phyloP scores from a whole-genome alignment of 73 alveolate species.

The Urostyla sp. region DNA sequence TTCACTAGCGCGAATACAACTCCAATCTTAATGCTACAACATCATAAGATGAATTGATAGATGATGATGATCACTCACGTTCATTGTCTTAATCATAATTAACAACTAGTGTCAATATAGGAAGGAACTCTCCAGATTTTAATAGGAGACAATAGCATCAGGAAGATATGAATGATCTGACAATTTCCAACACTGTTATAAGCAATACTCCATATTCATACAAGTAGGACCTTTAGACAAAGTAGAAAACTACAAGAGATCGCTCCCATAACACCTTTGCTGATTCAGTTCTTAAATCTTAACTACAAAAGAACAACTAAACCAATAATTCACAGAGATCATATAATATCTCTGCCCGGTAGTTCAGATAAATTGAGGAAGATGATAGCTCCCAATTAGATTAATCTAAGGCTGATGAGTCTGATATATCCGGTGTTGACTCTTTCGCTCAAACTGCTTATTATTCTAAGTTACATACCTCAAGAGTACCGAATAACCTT shows the following conservation, averaged over 20 bases:
- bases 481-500: neutral
- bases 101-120: neutral
- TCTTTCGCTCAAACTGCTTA: conserved; percentile 28
- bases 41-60: neutral
- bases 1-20: neutral
- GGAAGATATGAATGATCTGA: conserved; percentile 24
- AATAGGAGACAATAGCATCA: neutral
- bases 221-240: neutral
- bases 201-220: neutral
- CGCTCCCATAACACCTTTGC: conserved; percentile 24
- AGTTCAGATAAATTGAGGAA: neutral
- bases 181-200: conserved; percentile 41
- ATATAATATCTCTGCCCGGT: neutral
- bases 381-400: neutral
- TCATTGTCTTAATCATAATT: too few relatives aligned
- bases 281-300: conserved; percentile 29
- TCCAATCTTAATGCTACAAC: too few relatives aligned
- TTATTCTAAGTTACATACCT: neutral
- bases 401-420: neutral
- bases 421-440: conserved; percentile 6
- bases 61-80: conserved; percentile 1
- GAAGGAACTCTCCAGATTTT: conserved; percentile 35
- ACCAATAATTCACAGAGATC: neutral
- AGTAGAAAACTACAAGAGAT: conserved; percentile 18
- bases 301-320: neutral